Conservation (phyloP, 352 stramenopile species). For the Thalassiosira hispida region DNA sequence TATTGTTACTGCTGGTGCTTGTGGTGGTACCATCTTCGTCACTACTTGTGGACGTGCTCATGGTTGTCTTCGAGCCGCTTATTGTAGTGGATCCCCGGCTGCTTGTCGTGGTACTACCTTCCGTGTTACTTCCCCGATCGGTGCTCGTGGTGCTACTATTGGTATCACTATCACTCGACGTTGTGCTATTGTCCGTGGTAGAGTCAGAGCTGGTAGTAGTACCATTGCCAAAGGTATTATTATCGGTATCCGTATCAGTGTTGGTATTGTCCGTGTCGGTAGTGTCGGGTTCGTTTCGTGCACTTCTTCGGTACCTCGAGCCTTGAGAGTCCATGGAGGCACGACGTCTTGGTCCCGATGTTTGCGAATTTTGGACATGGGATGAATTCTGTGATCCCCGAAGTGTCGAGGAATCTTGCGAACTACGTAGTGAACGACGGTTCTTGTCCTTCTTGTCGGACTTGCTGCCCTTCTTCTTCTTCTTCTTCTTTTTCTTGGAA, state of each 20-base stretch:
- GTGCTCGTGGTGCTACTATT: constrained; percentile 18
- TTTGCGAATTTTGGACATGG: no score
- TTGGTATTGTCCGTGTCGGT: constrained; percentile 19
- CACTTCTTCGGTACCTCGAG: not conserved
- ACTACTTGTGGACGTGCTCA: no score
- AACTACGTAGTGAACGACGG: no score
- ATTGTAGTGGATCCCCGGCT: not conserved
- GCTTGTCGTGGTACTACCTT: constrained; percentile 9
- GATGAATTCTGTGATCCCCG: no score
- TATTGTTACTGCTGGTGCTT: constrained; percentile 1
- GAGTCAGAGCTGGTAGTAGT: constrained; percentile 7
- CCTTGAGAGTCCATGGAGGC: not conserved
- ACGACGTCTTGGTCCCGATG: no score
- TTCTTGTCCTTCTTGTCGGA: constrained; percentile 6
- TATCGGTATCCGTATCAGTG: constrained; percentile 7
- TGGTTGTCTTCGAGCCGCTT: not conserved
- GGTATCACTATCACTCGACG: not conserved
- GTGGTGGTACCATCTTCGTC: constrained; percentile 13
- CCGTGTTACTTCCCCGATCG: constrained; percentile 5
- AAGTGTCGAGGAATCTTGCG: no score
- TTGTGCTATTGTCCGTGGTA: constrained; percentile 22
- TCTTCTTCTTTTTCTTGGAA: constrained; percentile 15
- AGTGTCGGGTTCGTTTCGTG: not conserved
- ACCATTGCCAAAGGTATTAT: constrained; percentile 7
- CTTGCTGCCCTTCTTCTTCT: constrained; percentile 5